Evolutionary conservation across 305 asterid genomes (phyloP).

Genomic region (Plantago rigida): DNA sequence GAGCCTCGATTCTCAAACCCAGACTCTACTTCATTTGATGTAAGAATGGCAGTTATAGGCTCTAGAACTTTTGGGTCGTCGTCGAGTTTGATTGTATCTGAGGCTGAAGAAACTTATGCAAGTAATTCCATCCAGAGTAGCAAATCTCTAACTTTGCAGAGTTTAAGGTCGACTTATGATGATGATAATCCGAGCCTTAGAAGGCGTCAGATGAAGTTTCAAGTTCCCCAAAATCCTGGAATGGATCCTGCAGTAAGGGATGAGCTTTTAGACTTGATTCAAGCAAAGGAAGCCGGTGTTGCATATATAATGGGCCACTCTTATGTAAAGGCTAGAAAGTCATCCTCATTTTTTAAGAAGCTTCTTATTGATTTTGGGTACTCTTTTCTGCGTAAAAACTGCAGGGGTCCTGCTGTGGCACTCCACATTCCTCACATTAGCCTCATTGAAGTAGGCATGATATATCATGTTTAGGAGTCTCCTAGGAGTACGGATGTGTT

Average conservation of each 20-base stretch:
- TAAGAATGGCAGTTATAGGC: constrained; percentile 92
- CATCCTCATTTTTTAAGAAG: constrained; percentile 44
- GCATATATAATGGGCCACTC: constrained; percentile 75
- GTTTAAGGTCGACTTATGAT: constrained; percentile 61
- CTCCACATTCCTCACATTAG: constrained; percentile 58
- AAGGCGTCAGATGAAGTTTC: constrained; percentile 68
- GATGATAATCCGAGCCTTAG: constrained; percentile 72
- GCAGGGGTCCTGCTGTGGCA: constrained; percentile 54
- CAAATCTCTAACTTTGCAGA: constrained; percentile 59
- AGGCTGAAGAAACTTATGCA: constrained; percentile 35
- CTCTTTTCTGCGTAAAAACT: constrained; percentile 53
- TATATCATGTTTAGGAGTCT: constrained; percentile 55
- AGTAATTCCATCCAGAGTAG: constrained; percentile 52
- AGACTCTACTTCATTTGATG: constrained; percentile 67
- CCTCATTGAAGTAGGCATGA: constrained; percentile 63
- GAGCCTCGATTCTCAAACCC: constrained; percentile 68
- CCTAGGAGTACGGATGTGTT: neutral
- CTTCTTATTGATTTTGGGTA: constrained; percentile 49
- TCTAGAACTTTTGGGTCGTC: constrained; percentile 39
- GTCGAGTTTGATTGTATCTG: constrained; percentile 43
- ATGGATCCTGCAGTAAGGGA: constrained; percentile 66
- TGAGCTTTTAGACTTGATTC: constrained; percentile 66
- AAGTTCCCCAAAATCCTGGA: constrained; percentile 48
- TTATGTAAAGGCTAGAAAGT: constrained; percentile 52
- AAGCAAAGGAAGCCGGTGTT: constrained; percentile 87